These are phyloP conservation scores for Monosporozyma servazzii DNA, from an alignment of 805 yeast species.

Conservation along the genomic window DNA sequence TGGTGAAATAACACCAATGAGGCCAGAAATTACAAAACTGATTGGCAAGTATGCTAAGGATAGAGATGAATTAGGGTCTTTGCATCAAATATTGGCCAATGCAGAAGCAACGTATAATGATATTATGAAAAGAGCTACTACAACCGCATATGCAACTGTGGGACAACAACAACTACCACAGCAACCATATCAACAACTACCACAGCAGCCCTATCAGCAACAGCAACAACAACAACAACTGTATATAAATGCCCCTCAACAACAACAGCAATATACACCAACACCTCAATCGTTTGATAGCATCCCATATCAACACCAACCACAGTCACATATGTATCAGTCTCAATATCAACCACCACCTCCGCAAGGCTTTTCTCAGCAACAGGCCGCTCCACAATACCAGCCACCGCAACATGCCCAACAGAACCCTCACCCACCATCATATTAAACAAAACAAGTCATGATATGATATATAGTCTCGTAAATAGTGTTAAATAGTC, in stretches of 20 bases:
- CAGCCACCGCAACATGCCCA: background rate
- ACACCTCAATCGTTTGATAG: background rate
- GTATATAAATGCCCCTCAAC: background rate
- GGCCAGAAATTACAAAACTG: slow-evolving; percentile 63
- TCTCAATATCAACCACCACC: slow-evolving; percentile 4
- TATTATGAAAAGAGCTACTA: slow-evolving; percentile 48
- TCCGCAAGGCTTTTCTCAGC: background rate
- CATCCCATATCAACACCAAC: background rate
- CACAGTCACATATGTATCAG: background rate
- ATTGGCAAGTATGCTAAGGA: slow-evolving; percentile 71
- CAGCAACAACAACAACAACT: slow-evolving; percentile 1
- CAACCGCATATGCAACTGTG: slow-evolving; percentile 16
- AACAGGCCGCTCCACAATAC: background rate
- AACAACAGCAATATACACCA: background rate
- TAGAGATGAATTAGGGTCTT: slow-evolving; percentile 64
- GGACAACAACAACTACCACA: slow-evolving; percentile 37
- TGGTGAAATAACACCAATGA: slow-evolving; percentile 59
- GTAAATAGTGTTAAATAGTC: background rate
- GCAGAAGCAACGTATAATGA: slow-evolving; percentile 66
- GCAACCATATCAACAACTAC: slow-evolving; percentile 36
- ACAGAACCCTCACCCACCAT: slow-evolving; percentile 1
- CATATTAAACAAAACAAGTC: background rate
- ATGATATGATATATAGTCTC: background rate
- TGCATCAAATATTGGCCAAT: slow-evolving; percentile 59
- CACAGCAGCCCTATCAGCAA: slow-evolving; percentile 29